A percentile compares a stretch with the other conserved stretches of the same genome.
Evolutionary conservation across 1,284 basidiomycete species (phyloP).

Genomic region (Ganoderma multipileum): DNA sequence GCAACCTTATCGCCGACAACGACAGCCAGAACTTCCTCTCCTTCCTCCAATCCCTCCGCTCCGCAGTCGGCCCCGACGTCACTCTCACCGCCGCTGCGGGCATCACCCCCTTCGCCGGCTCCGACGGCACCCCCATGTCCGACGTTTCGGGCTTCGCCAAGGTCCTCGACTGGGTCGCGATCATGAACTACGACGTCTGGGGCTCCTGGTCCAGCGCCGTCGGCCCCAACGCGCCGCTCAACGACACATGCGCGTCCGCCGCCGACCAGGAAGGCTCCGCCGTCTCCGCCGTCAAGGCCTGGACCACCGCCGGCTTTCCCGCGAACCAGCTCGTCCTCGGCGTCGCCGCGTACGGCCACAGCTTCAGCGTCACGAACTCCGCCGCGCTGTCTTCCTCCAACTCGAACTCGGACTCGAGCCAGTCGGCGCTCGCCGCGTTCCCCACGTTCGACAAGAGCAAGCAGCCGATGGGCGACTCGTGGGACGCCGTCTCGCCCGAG

Average conservation of each 20-base stretch:
- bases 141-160: conserved; percentile 66
- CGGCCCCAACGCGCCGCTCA: conserved; percentile 77
- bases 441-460: conserved; percentile 45
- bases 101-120: conserved; percentile 60
- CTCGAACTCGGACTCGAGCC: not conserved
- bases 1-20: conserved; percentile 63
- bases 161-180: conserved; percentile 69
- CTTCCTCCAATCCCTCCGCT: conserved; percentile 61
- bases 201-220: conserved; percentile 54
- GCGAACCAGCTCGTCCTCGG: conserved; percentile 69
- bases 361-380: conserved; percentile 45
- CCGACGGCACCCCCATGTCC: conserved; percentile 55
- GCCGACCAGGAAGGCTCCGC: conserved; percentile 68
- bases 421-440: conserved; percentile 42
- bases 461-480: conserved; percentile 50
- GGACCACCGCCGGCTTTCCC: conserved; percentile 71
- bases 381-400: conserved; percentile 39
- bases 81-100: conserved; percentile 66
- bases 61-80: conserved; percentile 36
- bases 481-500: conserved; percentile 42
- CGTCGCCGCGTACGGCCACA: conserved; percentile 63
- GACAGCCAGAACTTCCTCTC: conserved; percentile 70
- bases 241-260: conserved; percentile 61
- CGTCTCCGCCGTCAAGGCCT: conserved; percentile 63
- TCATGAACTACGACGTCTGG: conserved; percentile 82